Evolutionary conservation across 2,329 filamentous ascomycete genomes (phyloP).

Genomic region (Dichotomopilus funicola): DNA sequence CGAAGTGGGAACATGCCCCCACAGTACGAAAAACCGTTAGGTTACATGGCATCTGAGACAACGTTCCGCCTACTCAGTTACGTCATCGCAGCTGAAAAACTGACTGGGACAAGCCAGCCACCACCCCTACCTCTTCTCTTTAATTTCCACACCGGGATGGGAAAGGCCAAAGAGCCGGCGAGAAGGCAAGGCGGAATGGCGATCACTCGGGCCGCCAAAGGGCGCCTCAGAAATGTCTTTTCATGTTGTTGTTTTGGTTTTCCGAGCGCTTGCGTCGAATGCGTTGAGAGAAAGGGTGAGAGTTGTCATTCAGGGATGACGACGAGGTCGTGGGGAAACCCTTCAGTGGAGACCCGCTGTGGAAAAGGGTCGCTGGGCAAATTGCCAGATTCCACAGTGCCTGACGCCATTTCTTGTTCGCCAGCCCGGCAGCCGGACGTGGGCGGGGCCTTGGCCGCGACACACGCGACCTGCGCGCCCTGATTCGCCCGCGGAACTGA

Average conservation of each 20-base stretch:
- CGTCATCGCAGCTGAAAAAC: conserved; percentile 21
- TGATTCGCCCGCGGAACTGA: conserved; percentile 17
- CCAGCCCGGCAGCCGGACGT: neutral
- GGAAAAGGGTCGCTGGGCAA: too few relatives aligned
- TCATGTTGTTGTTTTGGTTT: too few relatives aligned
- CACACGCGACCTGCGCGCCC: conserved; percentile 7
- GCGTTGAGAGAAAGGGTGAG: too few relatives aligned
- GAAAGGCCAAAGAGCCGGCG: neutral
- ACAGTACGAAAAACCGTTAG: conserved; percentile 20
- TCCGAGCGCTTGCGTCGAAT: too few relatives aligned
- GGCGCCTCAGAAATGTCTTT: too few relatives aligned
- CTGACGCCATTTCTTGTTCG: conserved; percentile 20
- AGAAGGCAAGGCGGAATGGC: neutral
- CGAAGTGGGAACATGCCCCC: conserved; percentile 1
- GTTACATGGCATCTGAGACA: conserved; percentile 20
- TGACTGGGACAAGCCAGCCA: too few relatives aligned
- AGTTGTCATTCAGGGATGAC: too few relatives aligned
- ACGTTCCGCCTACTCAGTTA: conserved; percentile 19
- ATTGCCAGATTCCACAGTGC: conserved; percentile 19
- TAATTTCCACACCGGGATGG: conserved; percentile 5
- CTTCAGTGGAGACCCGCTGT: too few relatives aligned
- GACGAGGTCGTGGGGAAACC: too few relatives aligned
- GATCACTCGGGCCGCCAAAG: too few relatives aligned
- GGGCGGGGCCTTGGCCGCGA: neutral
- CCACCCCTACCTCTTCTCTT: neutral